phyloP scores from a whole-genome alignment of 2,329 filamentous ascomycete species.

The Malbranchea zuffiana region DNA sequence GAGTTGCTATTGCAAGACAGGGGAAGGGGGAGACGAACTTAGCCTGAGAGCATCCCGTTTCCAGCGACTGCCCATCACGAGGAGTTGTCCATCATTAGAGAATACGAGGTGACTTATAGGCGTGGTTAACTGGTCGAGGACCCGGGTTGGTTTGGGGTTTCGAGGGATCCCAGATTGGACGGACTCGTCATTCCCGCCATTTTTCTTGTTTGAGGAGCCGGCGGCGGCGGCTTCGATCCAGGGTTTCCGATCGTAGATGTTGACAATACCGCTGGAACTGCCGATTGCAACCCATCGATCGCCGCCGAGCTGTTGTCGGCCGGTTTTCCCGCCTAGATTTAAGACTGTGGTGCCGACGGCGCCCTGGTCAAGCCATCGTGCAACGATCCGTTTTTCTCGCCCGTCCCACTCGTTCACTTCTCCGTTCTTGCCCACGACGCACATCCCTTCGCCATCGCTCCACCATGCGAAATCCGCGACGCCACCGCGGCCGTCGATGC shows the following conservation, averaged over 20 bases:
- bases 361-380: constrained; percentile 82
- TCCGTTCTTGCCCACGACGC: constrained; percentile 73
- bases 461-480: constrained; percentile 92
- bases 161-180: constrained; percentile 45
- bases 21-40: constrained; percentile 24
- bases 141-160: constrained; percentile 59
- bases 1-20: constrained; percentile 1
- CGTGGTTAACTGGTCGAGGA: constrained; percentile 78
- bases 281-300: constrained; percentile 86
- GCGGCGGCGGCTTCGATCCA: constrained; percentile 39
- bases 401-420: constrained; percentile 85
- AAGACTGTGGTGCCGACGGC: constrained; percentile 76
- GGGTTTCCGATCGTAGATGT: constrained; percentile 74
- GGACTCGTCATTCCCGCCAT: constrained; percentile 18
- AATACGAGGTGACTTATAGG: constrained; percentile 70
- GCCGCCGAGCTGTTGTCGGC: constrained; percentile 45
- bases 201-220: constrained; percentile 21
- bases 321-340: constrained; percentile 51
- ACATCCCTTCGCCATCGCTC: constrained; percentile 69
- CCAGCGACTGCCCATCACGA: constrained; percentile 75
- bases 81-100: constrained; percentile 76
- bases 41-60: constrained; percentile 81
- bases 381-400: constrained; percentile 55
- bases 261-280: constrained; percentile 76
- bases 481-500: constrained; percentile 70